These are phyloP conservation scores for Colletotrichum coccodes DNA, from an alignment of 2,329 filamentous ascomycete genomes.

Conservation along the genomic window DNA sequence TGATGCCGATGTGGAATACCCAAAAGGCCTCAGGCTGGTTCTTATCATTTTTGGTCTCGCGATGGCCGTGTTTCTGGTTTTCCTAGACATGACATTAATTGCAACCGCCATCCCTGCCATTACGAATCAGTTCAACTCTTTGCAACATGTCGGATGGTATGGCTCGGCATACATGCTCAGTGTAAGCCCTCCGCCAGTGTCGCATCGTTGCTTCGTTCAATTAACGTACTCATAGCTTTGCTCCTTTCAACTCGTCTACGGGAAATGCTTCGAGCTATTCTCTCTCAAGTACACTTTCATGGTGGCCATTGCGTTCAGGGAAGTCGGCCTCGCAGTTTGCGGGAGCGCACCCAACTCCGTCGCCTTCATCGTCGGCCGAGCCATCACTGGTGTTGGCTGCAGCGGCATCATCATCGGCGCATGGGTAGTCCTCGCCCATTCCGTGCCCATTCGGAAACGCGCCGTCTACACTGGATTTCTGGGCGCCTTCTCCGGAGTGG, in stretches of 20 bases:
- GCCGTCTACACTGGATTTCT: conserved; percentile 50
- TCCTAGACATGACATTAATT: conserved; percentile 27
- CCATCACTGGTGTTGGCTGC: conserved; percentile 47
- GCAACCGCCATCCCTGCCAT: conserved; percentile 57
- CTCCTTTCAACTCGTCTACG: conserved; percentile 41
- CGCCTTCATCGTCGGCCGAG: conserved; percentile 49
- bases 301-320: conserved; percentile 37
- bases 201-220: not conserved
- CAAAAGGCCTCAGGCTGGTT: conserved; percentile 49
- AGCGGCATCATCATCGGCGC: conserved; percentile 47
- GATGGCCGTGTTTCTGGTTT: conserved; percentile 62
- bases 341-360: conserved; percentile 42
- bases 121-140: conserved; percentile 59
- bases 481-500: conserved; percentile 50
- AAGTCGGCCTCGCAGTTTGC: conserved; percentile 38
- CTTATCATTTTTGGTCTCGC: conserved; percentile 61
- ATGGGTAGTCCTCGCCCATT: conserved; percentile 50
- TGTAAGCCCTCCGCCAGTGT: conserved; percentile 43
- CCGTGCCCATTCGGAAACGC: conserved; percentile 44
- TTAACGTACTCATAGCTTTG: conserved; percentile 35
- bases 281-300: conserved; percentile 41
- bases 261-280: conserved; percentile 43
- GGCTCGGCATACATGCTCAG: conserved; percentile 55
- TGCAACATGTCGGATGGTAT: conserved; percentile 67
- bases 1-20: conserved; percentile 8